Conservation (phyloP, 805 yeast genomes). For the Nakazawaea ishiwadae region DNA sequence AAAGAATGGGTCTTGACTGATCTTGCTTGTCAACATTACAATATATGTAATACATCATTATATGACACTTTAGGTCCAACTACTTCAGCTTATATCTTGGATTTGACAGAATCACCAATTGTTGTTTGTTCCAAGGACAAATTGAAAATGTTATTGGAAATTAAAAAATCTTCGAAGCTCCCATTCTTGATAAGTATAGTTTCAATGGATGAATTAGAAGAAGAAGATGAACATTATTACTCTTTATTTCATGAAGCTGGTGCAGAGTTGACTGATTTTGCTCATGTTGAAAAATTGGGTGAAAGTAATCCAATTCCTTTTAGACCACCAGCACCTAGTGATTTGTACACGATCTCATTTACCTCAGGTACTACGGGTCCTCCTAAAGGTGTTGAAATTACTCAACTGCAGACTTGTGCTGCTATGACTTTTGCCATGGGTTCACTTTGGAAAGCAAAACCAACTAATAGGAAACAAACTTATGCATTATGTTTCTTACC, state of each 20-base stretch:
- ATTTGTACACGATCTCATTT: conserved; percentile 58
- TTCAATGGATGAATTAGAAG: conserved; percentile 45
- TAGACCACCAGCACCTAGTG: conserved; percentile 46
- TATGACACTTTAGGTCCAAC: conserved; percentile 56
- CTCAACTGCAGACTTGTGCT: conserved; percentile 48
- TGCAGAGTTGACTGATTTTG: conserved; percentile 25
- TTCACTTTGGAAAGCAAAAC: conserved; percentile 14
- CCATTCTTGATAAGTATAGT: conserved; percentile 44
- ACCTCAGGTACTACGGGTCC: conserved; percentile 75
- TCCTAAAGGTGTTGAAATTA: conserved; percentile 65
- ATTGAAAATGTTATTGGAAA: conserved; percentile 38
- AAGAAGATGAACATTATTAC: conserved; percentile 14
- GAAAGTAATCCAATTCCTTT: conserved; percentile 24
- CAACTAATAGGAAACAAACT: conserved; percentile 25
- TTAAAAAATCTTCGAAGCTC: conserved; percentile 26
- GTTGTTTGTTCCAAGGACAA: conserved; percentile 51
- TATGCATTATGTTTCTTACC: conserved; percentile 44
- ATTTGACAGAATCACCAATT: conserved; percentile 55
- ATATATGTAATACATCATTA: conserved; percentile 46
- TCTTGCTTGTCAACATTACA: conserved; percentile 59
- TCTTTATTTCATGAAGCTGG: conserved; percentile 24
- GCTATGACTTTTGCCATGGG: conserved; percentile 29
- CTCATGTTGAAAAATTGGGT: conserved; percentile 28
- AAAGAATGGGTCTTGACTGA: conserved; percentile 70
- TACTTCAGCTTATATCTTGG: conserved; percentile 60